Evolutionary conservation across 805 yeast genomes (phyloP).

Genomic region (Cyberlindnera maritima): DNA sequence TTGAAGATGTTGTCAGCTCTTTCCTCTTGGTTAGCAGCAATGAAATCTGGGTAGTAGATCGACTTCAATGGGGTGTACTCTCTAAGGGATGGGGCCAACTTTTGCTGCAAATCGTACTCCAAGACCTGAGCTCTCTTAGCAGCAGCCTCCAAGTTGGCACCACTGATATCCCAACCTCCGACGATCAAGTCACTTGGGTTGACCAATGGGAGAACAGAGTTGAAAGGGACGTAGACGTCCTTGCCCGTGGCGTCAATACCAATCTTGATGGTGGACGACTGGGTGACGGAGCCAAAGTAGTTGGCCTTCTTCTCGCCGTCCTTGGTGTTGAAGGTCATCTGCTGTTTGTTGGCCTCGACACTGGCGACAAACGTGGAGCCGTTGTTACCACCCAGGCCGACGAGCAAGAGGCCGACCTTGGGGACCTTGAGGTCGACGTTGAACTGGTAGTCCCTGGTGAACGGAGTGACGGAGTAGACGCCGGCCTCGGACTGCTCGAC

Average conservation of each 20-base stretch:
- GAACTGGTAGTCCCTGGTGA: conserved; percentile 73
- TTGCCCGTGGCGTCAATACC: conserved; percentile 80
- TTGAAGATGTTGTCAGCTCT: conserved; percentile 88
- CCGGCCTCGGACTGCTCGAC: conserved; percentile 47
- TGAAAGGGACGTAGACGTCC: conserved; percentile 92
- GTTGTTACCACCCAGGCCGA: conserved; percentile 95
- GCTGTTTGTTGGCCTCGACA: conserved; percentile 77
- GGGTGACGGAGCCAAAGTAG: conserved; percentile 94
- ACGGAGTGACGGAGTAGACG: conserved; percentile 67
- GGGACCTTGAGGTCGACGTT: conserved; percentile 80
- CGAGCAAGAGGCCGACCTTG: conserved; percentile 84
- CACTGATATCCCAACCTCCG: conserved; percentile 93
- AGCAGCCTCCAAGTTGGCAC: conserved; percentile 67
- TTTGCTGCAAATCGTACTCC: conserved; percentile 78
- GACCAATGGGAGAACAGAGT: conserved; percentile 81
- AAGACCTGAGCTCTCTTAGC: conserved; percentile 84
- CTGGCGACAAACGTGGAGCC: conserved; percentile 91
- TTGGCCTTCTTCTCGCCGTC: conserved; percentile 70
- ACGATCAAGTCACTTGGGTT: conserved; percentile 87
- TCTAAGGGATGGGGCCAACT: conserved; percentile 63
- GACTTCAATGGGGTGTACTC: conserved; percentile 73
- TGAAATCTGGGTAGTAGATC: conserved; percentile 92
- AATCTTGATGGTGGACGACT: conserved; percentile 82
- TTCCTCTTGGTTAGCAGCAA: conserved; percentile 89
- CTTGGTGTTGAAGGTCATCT: conserved; percentile 76